Evolutionary conservation across 176 grass and related monocot species (phyloP).

Genomic region (Bonia amplexicaulis): DNA sequence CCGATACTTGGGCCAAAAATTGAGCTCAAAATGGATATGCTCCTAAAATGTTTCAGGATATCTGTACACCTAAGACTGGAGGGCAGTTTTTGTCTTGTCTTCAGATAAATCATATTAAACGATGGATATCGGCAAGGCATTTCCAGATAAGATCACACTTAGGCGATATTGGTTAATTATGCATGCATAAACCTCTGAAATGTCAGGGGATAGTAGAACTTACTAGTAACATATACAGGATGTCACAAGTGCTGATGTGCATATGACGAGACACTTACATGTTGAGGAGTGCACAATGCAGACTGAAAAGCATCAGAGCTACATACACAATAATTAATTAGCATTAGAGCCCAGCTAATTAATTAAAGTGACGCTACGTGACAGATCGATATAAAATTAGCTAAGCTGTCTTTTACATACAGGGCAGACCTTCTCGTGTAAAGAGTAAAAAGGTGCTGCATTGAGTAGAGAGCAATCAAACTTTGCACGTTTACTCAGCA

Average conservation of each 20-base stretch:
- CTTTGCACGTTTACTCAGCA: constrained; percentile 21
- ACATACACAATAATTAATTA: no score
- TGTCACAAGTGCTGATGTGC: background rate
- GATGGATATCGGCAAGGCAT: background rate
- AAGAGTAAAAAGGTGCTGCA: background rate
- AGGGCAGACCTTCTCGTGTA: background rate
- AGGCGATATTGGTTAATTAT: no score
- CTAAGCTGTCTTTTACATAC: background rate
- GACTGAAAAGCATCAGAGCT: background rate
- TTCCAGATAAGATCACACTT: no score
- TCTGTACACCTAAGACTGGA: background rate
- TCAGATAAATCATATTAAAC: background rate
- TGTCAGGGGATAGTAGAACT: no score
- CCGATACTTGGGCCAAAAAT: background rate
- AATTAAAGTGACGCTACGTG: background rate
- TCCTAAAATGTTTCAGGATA: background rate
- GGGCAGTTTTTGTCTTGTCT: background rate
- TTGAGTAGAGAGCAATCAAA: constrained; percentile 43
- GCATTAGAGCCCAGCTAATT: background rate
- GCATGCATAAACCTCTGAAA: no score
- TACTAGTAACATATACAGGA: no score
- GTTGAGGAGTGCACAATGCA: background rate
- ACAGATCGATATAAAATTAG: background rate
- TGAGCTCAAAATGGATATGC: background rate
- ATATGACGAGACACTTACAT: background rate